Percentiles rank a stretch among this genome's conserved stretches.
Evolutionary conservation across 495 filamentous ascomycete genomes (phyloP).

Genomic region (Extremus antarcticus): DNA sequence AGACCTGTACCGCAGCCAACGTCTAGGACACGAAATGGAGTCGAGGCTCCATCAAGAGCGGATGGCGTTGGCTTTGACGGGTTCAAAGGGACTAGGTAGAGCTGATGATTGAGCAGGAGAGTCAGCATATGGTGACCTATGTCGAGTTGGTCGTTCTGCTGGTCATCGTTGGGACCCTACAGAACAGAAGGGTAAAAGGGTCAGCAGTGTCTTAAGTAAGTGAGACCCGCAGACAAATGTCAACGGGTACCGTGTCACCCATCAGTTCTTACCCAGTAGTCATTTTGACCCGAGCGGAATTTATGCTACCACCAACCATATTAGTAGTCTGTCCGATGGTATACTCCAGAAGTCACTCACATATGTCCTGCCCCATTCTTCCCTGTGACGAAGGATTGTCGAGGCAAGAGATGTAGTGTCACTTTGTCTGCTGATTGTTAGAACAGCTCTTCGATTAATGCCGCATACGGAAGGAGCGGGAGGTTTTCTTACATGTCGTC

Average conservation of each 20-base stretch:
- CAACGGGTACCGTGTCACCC: too few relatives aligned
- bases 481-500: not conserved
- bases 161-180: slow-evolving; percentile 3
- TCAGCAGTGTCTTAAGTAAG: too few relatives aligned
- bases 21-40: slow-evolving; percentile 48
- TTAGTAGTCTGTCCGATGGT: too few relatives aligned
- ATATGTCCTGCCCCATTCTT: not conserved
- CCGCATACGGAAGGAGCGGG: too few relatives aligned
- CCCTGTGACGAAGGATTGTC: not conserved
- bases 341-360: too few relatives aligned
- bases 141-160: slow-evolving; percentile 1
- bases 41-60: not conserved
- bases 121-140: not conserved
- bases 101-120: not conserved
- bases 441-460: not conserved
- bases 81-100: not conserved
- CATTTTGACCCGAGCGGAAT: not conserved
- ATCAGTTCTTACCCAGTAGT: too few relatives aligned
- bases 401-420: not conserved
- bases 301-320: not conserved
- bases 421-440: not conserved
- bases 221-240: too few relatives aligned
- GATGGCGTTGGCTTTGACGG: not conserved
- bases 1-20: slow-evolving; percentile 84
- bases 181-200: too few relatives aligned